phyloP scores from a whole-genome alignment of 2,329 filamentous ascomycete species.

The Apiospora arundinis region DNA sequence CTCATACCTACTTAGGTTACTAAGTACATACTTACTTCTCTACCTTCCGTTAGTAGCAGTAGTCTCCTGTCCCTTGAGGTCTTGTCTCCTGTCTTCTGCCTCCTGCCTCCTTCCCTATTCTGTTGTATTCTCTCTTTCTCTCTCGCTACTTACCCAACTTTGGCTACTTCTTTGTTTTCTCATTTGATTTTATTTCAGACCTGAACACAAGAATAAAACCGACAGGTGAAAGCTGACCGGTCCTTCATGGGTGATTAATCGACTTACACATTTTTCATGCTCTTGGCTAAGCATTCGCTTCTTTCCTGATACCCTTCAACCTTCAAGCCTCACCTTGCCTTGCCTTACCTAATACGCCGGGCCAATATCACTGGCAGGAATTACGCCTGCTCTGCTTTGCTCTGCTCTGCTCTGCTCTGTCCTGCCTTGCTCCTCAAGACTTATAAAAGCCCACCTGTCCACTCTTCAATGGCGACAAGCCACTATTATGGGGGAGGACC shows the following conservation, averaged over 20 bases:
- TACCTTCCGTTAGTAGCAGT: too few species aligned
- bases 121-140: too few species aligned
- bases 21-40: too few species aligned
- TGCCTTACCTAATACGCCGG: background rate
- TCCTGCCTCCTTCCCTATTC: too few species aligned
- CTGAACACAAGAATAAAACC: background rate
- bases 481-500: conserved; percentile 10
- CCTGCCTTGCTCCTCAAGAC: background rate
- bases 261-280: background rate
- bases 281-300: background rate
- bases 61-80: too few species aligned
- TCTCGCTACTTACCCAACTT: too few species aligned
- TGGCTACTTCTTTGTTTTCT: background rate
- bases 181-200: too few species aligned
- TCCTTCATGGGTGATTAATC: conserved; percentile 8
- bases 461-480: conserved; percentile 14
- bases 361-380: background rate
- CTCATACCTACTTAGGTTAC: too few species aligned
- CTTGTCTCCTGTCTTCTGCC: too few species aligned
- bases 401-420: background rate
- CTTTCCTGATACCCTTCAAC: background rate
- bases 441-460: conserved; percentile 5
- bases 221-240: background rate
- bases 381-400: background rate
- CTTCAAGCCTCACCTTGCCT: background rate